These are phyloP conservation scores for Aspergillus transmontanensis DNA, from an alignment of 2,329 filamentous ascomycete species.

Conservation along the genomic window DNA sequence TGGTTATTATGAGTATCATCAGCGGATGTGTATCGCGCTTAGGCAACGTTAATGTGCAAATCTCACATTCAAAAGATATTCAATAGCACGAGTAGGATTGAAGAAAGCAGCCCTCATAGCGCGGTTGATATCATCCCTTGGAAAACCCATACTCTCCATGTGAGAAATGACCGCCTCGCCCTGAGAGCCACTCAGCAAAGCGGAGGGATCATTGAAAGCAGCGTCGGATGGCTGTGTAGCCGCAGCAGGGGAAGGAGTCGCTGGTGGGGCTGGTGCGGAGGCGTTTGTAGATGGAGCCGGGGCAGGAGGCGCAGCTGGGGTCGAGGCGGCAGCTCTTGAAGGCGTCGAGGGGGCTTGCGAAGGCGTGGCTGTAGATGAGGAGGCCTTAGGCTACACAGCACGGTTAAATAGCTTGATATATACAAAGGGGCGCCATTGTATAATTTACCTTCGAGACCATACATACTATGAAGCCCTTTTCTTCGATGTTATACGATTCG, in stretches of 20 bases:
- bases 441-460: slow-evolving; percentile 92
- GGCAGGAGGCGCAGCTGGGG: slow-evolving; percentile 50
- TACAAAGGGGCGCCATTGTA: background rate
- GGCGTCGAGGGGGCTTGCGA: slow-evolving; percentile 43
- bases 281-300: slow-evolving; percentile 56
- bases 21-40: background rate
- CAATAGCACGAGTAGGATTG: slow-evolving; percentile 95
- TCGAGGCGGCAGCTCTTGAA: slow-evolving; percentile 39
- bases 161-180: slow-evolving; percentile 80
- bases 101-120: slow-evolving; percentile 96
- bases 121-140: slow-evolving; percentile 81
- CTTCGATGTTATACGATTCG: slow-evolving; percentile 96
- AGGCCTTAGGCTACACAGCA: slow-evolving; percentile 67
- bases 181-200: slow-evolving; percentile 83
- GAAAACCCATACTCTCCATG: slow-evolving; percentile 98
- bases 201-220: slow-evolving; percentile 70
- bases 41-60: background rate
- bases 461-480: slow-evolving; percentile 99
- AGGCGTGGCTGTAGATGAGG: slow-evolving; percentile 41
- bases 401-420: slow-evolving; percentile 17
- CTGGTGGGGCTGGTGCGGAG: slow-evolving; percentile 47
- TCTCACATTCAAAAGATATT: slow-evolving; percentile 85
- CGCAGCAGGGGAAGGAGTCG: slow-evolving; percentile 50
- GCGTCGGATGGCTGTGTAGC: slow-evolving; percentile 40
- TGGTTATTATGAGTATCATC: background rate